phyloP scores from a whole-genome alignment of 2,329 filamentous ascomycete genomes.

The Trematosphaeria pertusa region DNA sequence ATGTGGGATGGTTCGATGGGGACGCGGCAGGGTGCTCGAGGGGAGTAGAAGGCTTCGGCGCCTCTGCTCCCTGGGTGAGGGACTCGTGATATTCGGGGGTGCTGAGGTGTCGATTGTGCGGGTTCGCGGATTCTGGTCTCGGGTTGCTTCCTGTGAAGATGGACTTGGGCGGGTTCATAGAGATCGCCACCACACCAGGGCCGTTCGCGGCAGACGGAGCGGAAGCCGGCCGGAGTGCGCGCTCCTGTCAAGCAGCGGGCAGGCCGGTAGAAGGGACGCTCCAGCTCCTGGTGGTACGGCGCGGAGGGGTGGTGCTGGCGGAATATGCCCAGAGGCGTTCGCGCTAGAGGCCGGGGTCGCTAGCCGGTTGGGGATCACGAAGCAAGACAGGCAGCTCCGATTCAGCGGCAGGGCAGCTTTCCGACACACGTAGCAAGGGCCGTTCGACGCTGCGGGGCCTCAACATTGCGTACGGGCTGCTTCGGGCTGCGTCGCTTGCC shows the following conservation, averaged over 20 bases:
- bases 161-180: slow-evolving; percentile 40
- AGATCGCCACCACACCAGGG: slow-evolving; percentile 8
- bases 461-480: no score
- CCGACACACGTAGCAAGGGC: no score
- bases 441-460: no score
- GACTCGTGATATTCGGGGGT: slow-evolving; percentile 28
- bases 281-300: slow-evolving; percentile 2
- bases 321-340: neutral
- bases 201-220: slow-evolving; percentile 7
- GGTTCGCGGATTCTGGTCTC: slow-evolving; percentile 12
- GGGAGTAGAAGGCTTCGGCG: slow-evolving; percentile 21
- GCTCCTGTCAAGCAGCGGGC: slow-evolving; percentile 18
- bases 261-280: slow-evolving; percentile 6
- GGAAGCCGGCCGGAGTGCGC: slow-evolving; percentile 19
- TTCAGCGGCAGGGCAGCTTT: no score
- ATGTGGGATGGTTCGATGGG: slow-evolving; percentile 20
- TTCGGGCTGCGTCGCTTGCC: no score
- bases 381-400: neutral
- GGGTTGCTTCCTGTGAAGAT: slow-evolving; percentile 45
- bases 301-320: neutral
- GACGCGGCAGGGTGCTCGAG: slow-evolving; percentile 14
- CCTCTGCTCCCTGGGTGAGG: slow-evolving; percentile 13
- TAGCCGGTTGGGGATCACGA: slow-evolving; percentile 1
- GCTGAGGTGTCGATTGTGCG: slow-evolving; percentile 21
- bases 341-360: slow-evolving; percentile 5